Evolutionary conservation across 805 yeast genomes (phyloP), one percentile per base, ranked within the genome.

Genomic region (Torulaspora franciscae): DNA sequence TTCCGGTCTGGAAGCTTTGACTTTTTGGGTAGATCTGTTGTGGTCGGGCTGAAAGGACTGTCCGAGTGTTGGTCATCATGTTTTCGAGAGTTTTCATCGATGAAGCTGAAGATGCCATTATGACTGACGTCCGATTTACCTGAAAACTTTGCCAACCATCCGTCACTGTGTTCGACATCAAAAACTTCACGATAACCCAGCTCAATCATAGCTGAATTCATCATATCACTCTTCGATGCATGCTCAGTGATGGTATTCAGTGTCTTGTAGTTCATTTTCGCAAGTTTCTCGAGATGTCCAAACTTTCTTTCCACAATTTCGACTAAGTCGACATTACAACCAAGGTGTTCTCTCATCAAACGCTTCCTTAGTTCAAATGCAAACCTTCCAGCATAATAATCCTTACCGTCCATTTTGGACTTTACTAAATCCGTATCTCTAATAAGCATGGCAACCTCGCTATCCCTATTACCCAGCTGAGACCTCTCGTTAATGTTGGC

Each of bases 401-500:
- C 85, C 56, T 79, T 68, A 1, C 95, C 97, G 49, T 81, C 83
- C 97, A 93, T 89, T 9, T 65, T 66, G 3, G 81, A 75, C 37
- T 68, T 65, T 5, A 89, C 70, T 50, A 81, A 75, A 50, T 83
- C 86, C 7, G 83, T 79, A 58, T 93, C 99, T 51, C 97, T 76
- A 4, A 93, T 80, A 43, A 91, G 68, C 1, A 90, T 87, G 3
- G 96, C 96, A 32, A 93, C 83, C 59, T 93, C 99, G 4, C 97
- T 89, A 61, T 93, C 99, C 62, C 99, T 75, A 15, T 74, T 73
- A 11, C 99, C 99, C 55, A 93, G 74, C 88, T 90, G 90, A 0
- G 98, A 91, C 57, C 99, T 76, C 64, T 93, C 99, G 60, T 93
- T 93, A 49, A 93, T 87, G 59, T 93, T 93, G 0, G 99, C 99